Base-by-base conservation (phyloP, 2,329 filamentous ascomycete genomes). In the Cytospora leucostoma region DNA sequence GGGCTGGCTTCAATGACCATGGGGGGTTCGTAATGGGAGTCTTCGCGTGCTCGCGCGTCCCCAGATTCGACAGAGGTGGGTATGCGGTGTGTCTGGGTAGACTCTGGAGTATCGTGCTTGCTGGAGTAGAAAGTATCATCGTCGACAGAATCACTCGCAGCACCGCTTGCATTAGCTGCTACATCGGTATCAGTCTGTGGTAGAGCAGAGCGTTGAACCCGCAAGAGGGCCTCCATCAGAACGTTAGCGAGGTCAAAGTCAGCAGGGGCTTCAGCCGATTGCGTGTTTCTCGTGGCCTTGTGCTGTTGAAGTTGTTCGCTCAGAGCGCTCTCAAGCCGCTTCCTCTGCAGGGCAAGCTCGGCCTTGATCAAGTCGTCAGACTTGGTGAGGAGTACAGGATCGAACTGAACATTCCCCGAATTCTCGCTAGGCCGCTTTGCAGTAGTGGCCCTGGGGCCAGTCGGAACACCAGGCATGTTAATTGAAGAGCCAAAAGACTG, bases 101-200 rank as follows among this genome's bases (percentile, higher is more conserved):
- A 82, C 62, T 85, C 81, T 65, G 85, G 85, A 67, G 93, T 96
- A 74, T 93, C 91, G 80, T 93, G 89, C 79, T 90, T 91, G 78
- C 93, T 97, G 69, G 94, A 97, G 81, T 98, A 97, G 77, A 96
- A 96, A 49, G 93, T 95, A 73, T 96, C 93, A 74, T 96, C 90
- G 77, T 97, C 93, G 78, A 93, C 91, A 40, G 92, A 95, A 75
- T 94, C 91, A 83, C 83, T 90, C 72, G 84, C 78, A 68, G 78
- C 83, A 55, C 63, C 59, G 74, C 87, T 86, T 72, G 81, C 81
- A 76, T 88, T 83, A 81, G 79, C 76, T 77, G 74, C 77, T 75
- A 76, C 70, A 69, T 76, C 81, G 69, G 81, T 80, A 78, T 85
- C 84, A 81, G 81, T 80, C 74, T 82, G 76, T 70, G 84, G 77